A percentile compares a stretch with the other conserved stretches of the same genome.
These are phyloP conservation scores for Heritiera littoralis DNA, from an alignment of 345 rosid genomes.

Conservation along the genomic window DNA sequence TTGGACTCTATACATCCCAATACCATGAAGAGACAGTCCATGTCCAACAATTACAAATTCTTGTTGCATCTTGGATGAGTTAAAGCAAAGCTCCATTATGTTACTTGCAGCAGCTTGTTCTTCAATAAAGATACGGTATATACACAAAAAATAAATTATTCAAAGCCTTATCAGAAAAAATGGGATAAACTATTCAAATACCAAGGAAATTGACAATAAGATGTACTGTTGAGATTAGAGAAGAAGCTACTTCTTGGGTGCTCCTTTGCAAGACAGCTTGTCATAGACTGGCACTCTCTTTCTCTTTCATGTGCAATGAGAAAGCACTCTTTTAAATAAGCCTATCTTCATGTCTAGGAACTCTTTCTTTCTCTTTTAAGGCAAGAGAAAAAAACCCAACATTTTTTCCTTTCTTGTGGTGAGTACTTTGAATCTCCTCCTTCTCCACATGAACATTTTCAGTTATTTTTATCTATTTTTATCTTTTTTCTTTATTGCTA, in stretches of 20 bases:
- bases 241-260: constrained; percentile 28
- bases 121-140: neutral
- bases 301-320: constrained; percentile 13
- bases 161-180: neutral
- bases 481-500: constrained; percentile 14
- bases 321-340: neutral
- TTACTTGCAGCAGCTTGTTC: neutral
- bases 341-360: neutral
- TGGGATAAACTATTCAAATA: constrained; percentile 9
- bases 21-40: too few species aligned
- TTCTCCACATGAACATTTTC: neutral
- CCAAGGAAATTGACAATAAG: neutral
- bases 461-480: neutral
- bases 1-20: too few species aligned
- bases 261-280: constrained; percentile 51
- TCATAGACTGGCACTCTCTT: constrained; percentile 47
- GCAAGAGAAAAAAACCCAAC: neutral
- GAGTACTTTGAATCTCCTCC: constrained; percentile 38
- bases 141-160: neutral
- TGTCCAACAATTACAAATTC: neutral
- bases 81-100: neutral
- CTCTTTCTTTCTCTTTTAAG: neutral
- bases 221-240: constrained; percentile 14
- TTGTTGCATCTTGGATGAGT: neutral
- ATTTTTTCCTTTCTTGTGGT: constrained; percentile 20